Base-by-base conservation (phyloP, 495 filamentous ascomycete species). In the Aspergillus sclerotioniger region DNA sequence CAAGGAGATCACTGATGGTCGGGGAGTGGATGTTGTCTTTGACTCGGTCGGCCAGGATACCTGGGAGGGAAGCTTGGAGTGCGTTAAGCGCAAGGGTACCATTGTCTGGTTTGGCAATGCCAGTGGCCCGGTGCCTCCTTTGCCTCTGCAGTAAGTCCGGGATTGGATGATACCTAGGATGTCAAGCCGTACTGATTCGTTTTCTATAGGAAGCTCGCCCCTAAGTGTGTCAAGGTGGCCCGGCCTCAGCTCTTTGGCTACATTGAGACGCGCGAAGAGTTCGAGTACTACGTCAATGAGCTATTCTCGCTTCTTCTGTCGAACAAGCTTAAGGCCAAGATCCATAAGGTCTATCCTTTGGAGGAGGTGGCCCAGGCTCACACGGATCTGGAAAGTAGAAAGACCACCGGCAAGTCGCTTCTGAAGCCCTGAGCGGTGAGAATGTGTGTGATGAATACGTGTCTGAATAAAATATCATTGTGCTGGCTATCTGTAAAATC, bases 71-170 rank as follows among this genome's bases (percentile, higher is more conserved):
- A 88, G 88, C 70, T 68, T 98, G 65, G 87, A 92, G 54, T 85
- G 84, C 58, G 74, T 95, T 17, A 88, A 84, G 64, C 75, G 87
- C 63, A 96, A 96, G 76, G 94, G 94, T 25, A 87, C 80, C n/a
- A 67, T 98, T 58, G 80, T 91, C 21, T 86, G 81, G 63, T 98
- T 93, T 77, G 94, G 94, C 32, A 97, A 96, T 75, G 89, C 93
- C 19, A 89, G 84, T 62, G 94, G 94, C 9, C 79, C 87, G 6
- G 90, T 96, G 5, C 84, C 84, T 44, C 91, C 92, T 4, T 67
- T 98, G 56, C 68, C 82, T 28, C 82, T 97, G 58, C 58, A 80
- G 71, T 86, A 69, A 71, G 78, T 53, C 48, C 33, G 21, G 8
- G 25, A 35, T 44, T 29, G 46, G 16, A n/a, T 19, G 19, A 0